Evolutionary conservation across 164 flowering plant genomes (phyloP), one percentile per base, ranked within the genome.

Genomic region (Liquidambar formosana): DNA sequence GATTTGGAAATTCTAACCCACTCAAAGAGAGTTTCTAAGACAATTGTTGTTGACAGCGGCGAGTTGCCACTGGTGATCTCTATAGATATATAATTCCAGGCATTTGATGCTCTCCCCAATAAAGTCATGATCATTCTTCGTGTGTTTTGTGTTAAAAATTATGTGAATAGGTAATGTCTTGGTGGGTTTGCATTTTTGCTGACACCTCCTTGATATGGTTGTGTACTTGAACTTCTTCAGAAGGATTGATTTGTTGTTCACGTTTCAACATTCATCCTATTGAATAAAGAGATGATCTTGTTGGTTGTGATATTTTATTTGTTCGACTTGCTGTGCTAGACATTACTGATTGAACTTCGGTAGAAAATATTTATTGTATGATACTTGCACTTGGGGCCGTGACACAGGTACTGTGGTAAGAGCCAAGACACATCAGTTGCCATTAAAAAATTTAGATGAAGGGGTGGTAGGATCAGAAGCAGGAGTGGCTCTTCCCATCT

Each of bases 1-100:
- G 71, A 23, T 16, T 67, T 93, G 21, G 85, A 88, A 47, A 63
- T 93, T 64, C 13, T 57, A 12, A 69, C 72, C 1, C 47, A 12
- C 38, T 51, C 72, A 5, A 80, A 77, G 81, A 86, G 77, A 69
- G 64, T 80, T 57, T 23, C 73, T 8, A 86, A 91, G 82, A 85
- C 85, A 6, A 88, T 94, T 76, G 82, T 82, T 15, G 93, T 94
- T 26, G 94, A 92, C 64, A 82, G 78, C 63, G 96, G 88, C 19
- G 86, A 82, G 26, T 78, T 80, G 6, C 90, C 94, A 4, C 53
- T 88, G 59, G 85, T 72, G 11, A 70, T 94, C 38, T 54, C 83
- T 63, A 80, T 94, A 19, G 82, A 80, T 73, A n/a, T 94, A 38
- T 89, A 80, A 61, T 52, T 53, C 26, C 19, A 16, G 25, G 23